Conservation (phyloP, 495 filamentous ascomycete species). For the Penicillium cataractarum region DNA sequence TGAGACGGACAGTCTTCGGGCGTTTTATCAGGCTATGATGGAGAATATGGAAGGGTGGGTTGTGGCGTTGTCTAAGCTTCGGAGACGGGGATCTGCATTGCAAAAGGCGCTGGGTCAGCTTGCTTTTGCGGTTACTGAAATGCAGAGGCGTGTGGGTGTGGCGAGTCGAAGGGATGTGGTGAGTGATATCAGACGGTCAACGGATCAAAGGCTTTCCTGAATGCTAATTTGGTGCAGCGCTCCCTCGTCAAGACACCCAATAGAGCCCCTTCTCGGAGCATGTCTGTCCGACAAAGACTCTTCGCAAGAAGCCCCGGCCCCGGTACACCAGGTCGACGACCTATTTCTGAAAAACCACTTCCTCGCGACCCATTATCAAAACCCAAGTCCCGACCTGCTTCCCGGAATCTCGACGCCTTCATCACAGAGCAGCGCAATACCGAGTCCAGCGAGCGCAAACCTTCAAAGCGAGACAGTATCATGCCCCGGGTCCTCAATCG, state of each 20-base stretch:
- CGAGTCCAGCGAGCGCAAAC: background rate
- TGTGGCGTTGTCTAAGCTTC: slow-evolving; percentile 66
- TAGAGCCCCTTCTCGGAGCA: slow-evolving; percentile 17
- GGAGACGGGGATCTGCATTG: slow-evolving; percentile 64
- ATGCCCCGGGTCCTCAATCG: slow-evolving; percentile 19
- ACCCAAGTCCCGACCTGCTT: slow-evolving; percentile 10
- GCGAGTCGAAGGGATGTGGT: slow-evolving; percentile 67
- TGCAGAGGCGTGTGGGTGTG: slow-evolving; percentile 73
- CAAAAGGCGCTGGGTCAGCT: slow-evolving; percentile 65
- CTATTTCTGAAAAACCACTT: slow-evolving; percentile 37
- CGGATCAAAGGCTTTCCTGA: no score
- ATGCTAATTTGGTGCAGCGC: no score
- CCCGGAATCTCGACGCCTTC: slow-evolving; percentile 16
- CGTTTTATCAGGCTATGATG: slow-evolving; percentile 78
- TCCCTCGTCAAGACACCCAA: slow-evolving; percentile 26
- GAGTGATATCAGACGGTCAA: slow-evolving; percentile 27
- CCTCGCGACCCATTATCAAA: slow-evolving; percentile 37
- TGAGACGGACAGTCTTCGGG: slow-evolving; percentile 48
- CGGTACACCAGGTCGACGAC: background rate
- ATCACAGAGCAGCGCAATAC: slow-evolving; percentile 27
- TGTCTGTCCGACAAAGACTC: slow-evolving; percentile 30
- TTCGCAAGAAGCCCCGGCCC: slow-evolving; percentile 23
- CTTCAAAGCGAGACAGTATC: slow-evolving; percentile 11
- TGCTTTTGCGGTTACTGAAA: slow-evolving; percentile 69
- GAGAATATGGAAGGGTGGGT: slow-evolving; percentile 88